phyloP scores from a whole-genome alignment of 495 filamentous ascomycete genomes.

The Parathielavia appendiculata region DNA sequence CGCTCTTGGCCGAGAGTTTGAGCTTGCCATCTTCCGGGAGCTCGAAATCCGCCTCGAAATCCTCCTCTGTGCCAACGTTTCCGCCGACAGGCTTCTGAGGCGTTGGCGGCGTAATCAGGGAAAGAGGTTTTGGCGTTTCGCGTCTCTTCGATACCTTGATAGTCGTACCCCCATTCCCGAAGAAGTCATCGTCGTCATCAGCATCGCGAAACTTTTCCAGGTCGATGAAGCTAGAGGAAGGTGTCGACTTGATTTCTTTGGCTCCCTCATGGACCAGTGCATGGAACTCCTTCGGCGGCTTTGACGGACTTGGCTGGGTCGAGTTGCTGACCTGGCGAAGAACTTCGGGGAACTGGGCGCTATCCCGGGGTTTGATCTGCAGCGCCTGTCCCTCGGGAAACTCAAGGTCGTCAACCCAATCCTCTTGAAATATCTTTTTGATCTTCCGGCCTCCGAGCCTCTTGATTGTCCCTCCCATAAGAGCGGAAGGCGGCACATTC shows the following conservation, averaged over 20 bases:
- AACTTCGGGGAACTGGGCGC: constrained; percentile 59
- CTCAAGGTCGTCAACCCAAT: constrained; percentile 90
- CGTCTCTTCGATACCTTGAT: constrained; percentile 63
- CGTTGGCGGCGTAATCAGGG: constrained; percentile 53
- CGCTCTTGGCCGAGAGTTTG: constrained; percentile 54
- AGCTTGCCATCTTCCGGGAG: constrained; percentile 58
- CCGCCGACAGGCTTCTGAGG: constrained; percentile 39
- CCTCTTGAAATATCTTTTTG: constrained; percentile 72
- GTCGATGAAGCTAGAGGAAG: constrained; percentile 37
- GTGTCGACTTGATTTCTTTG: constrained; percentile 27
- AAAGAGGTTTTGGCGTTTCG: constrained; percentile 47
- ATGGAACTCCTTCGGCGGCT: constrained; percentile 27
- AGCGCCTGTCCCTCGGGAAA: constrained; percentile 60
- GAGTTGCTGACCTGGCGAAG: constrained; percentile 59
- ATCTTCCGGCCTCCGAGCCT: constrained; percentile 76
- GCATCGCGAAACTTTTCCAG: constrained; percentile 59
- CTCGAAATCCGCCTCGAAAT: constrained; percentile 75
- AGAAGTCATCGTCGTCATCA: constrained; percentile 55
- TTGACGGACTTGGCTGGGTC: constrained; percentile 38
- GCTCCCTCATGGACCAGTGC: constrained; percentile 20
- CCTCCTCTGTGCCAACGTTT: constrained; percentile 46
- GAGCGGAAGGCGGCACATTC: constrained; percentile 87
- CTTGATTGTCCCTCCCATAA: constrained; percentile 92
- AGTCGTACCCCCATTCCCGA: constrained; percentile 56
- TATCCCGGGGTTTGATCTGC: constrained; percentile 57